phyloP scores from a whole-genome alignment of 495 filamentous ascomycete genomes.

The Aspergillus homomorphus region DNA sequence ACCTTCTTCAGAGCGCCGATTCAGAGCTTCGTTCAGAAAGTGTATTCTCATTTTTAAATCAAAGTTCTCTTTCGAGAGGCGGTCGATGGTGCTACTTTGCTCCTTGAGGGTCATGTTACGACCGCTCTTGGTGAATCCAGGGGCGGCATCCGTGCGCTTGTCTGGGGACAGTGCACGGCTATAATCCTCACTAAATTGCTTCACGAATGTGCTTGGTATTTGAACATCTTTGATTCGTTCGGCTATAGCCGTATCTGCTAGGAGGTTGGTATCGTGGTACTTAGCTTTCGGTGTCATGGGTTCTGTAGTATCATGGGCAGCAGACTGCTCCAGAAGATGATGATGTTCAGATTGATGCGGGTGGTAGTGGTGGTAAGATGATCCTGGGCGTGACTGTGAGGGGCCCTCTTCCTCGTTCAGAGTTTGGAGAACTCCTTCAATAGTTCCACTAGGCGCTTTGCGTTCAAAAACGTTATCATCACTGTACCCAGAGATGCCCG shows the following conservation, averaged over 20 bases:
- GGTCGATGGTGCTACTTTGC: constrained; percentile 93
- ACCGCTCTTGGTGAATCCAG: constrained; percentile 58
- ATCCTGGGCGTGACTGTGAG: constrained; percentile 32
- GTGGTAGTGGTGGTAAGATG: constrained; percentile 18
- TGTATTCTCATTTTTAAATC: constrained; percentile 97
- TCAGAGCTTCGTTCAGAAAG: constrained; percentile 88
- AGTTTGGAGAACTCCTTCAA: constrained; percentile 55
- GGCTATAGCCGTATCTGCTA: constrained; percentile 85
- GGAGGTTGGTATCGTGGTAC: constrained; percentile 49
- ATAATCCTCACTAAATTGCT: constrained; percentile 69
- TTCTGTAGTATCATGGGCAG: constrained; percentile 26
- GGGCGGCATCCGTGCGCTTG: constrained; percentile 50
- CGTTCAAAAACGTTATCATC: constrained; percentile 53
- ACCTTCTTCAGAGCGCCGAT: constrained; percentile 91
- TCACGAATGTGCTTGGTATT: constrained; percentile 82
- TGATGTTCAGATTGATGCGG: constrained; percentile 6
- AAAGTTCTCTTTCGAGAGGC: constrained; percentile 90
- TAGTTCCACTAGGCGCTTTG: constrained; percentile 32
- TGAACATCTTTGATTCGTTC: constrained; percentile 84
- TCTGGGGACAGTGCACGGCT: constrained; percentile 54
- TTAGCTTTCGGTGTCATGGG: constrained; percentile 49
- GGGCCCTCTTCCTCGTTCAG: constrained; percentile 59
- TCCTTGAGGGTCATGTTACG: constrained; percentile 92
- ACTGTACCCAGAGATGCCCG: constrained; percentile 74
- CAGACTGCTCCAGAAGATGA: constrained; percentile 39